Percentiles rank a stretch among this genome's conserved stretches.
Evolutionary conservation across 768 basidiomycete species (phyloP).

Genomic region (Russula virescens): DNA sequence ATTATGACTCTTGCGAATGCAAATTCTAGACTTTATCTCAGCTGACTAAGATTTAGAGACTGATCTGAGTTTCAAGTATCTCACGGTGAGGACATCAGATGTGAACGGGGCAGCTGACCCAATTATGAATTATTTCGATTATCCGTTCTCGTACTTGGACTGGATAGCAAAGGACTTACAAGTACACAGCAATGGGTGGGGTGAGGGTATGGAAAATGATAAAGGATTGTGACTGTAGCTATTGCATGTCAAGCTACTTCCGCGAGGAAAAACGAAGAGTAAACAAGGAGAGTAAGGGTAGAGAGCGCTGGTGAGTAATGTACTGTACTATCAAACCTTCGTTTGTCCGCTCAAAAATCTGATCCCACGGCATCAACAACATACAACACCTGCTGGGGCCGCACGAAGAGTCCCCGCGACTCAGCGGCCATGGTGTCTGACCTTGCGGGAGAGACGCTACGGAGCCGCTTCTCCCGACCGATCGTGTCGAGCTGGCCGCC

Average conservation of each 20-base stretch:
- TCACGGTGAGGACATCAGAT: too few species aligned
- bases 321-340: not conserved
- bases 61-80: too few species aligned
- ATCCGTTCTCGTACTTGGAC: conserved; percentile 3
- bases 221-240: conserved; percentile 16
- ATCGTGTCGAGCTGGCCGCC: conserved; percentile 46
- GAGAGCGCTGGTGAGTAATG: conserved; percentile 6
- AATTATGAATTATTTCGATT: not conserved
- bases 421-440: conserved; percentile 57
- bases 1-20: not conserved
- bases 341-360: conserved; percentile 16
- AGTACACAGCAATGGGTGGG: not conserved
- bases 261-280: not conserved
- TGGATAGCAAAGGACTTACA: not conserved
- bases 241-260: conserved; percentile 2
- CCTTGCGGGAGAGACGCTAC: conserved; percentile 61
- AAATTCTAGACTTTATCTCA: too few species aligned
- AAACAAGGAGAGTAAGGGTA: not conserved
- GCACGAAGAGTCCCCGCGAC: conserved; percentile 70
- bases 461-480: conserved; percentile 50
- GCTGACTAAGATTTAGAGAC: too few species aligned
- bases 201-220: conserved; percentile 3
- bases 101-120: too few species aligned
- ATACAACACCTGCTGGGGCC: conserved; percentile 82
- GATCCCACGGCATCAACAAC: conserved; percentile 72